These are phyloP conservation scores for Priceomyces castillae DNA, from an alignment of 805 yeast genomes.

Conservation along the genomic window DNA sequence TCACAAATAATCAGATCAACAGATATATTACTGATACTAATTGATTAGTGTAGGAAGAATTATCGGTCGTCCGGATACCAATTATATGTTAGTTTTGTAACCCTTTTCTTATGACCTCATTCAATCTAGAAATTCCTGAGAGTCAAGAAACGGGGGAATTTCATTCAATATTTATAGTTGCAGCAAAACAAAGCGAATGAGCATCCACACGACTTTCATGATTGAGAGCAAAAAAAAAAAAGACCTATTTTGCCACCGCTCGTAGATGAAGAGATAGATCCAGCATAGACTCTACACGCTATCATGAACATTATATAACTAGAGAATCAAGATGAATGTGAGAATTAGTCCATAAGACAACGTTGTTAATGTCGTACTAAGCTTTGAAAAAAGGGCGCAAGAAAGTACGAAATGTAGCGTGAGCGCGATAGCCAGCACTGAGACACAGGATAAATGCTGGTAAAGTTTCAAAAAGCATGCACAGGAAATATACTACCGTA, in stretches of 20 bases:
- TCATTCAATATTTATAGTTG: constrained; percentile 9
- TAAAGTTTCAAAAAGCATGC: neutral
- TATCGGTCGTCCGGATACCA: constrained; percentile 5
- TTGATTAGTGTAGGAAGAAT: neutral
- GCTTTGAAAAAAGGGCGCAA: neutral
- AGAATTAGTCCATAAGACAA: neutral
- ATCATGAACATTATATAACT: too few species aligned
- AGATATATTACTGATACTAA: neutral
- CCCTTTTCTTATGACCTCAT: constrained; percentile 9
- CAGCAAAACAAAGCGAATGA: constrained; percentile 3
- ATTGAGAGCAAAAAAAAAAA: constrained; percentile 5
- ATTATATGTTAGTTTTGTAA: neutral
- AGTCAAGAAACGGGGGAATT: constrained; percentile 7
- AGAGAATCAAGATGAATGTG: too few species aligned
- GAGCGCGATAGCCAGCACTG: neutral
- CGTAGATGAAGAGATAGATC: neutral
- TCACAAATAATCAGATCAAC: neutral
- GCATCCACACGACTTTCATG: constrained; percentile 7
- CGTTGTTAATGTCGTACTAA: neutral
- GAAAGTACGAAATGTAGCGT: neutral
- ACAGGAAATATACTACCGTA: too few species aligned
- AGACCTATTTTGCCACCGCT: constrained; percentile 3
- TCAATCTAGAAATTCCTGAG: constrained; percentile 6
- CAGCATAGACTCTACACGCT: too few species aligned
- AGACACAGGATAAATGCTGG: neutral